Conservation (phyloP, 2,329 filamentous ascomycete genomes). For the Talaromyces sp. region DNA sequence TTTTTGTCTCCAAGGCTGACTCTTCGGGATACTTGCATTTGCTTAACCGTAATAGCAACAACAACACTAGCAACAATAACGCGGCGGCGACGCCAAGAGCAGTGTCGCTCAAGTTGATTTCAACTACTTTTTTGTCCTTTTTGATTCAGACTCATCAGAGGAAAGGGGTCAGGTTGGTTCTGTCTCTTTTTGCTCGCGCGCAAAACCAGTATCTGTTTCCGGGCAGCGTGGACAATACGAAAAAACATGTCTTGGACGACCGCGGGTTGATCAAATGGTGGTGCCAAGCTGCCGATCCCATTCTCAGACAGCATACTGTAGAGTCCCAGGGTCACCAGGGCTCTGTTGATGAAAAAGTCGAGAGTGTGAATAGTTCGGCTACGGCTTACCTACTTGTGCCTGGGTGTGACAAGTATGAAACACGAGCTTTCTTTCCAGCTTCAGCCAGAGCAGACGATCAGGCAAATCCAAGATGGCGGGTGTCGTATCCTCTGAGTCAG, state of each 20-base stretch:
- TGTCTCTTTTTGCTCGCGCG: constrained; percentile 87
- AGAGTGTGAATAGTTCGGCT: constrained; percentile 36
- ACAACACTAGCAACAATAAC: constrained; percentile 30
- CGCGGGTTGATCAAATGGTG: constrained; percentile 90
- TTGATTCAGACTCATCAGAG: constrained; percentile 63
- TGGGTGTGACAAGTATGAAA: constrained; percentile 76
- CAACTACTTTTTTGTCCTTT: constrained; percentile 68
- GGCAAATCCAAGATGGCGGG: constrained; percentile 37
- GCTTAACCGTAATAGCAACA: constrained; percentile 29
- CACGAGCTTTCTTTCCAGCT: constrained; percentile 67
- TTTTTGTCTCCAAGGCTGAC: constrained; percentile 96
- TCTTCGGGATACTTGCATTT: constrained; percentile 81
- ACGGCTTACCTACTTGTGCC: constrained; percentile 82
- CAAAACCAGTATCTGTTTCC: constrained; percentile 95
- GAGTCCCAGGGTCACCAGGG: constrained; percentile 32
- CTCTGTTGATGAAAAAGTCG: constrained; percentile 19
- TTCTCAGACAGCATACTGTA: constrained; percentile 49
- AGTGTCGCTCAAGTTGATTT: constrained; percentile 64
- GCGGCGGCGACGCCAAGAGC: constrained; percentile 49
- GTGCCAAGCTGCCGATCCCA: constrained; percentile 77
- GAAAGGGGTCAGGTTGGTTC: constrained; percentile 60
- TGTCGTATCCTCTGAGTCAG: constrained; percentile 67
- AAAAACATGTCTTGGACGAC: constrained; percentile 90
- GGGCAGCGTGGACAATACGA: constrained; percentile 74
- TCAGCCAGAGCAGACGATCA: constrained; percentile 34